Base-by-base conservation (phyloP, 2,329 filamentous ascomycete species). In the Phoma sp. region DNA sequence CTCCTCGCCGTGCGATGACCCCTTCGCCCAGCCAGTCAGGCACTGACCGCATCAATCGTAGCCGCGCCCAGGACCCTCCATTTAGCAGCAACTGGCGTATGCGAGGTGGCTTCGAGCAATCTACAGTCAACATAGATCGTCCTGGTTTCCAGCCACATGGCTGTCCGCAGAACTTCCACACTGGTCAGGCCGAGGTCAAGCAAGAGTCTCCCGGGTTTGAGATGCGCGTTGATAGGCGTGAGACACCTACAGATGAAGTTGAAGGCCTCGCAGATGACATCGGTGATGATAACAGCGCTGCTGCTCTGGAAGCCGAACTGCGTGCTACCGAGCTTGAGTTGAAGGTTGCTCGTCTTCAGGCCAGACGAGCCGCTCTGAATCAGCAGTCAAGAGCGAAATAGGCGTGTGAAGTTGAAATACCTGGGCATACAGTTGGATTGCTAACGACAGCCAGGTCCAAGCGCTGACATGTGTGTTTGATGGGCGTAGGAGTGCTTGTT, bases 151-250 rank as follows among this genome's bases (percentile, higher is more conserved):
- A 20, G 12, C 33, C 28, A n/a, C 42, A 42, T 17, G 38, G 46
- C n/a, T 42, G 32, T 14, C 21, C 37, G 1, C 25, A 40, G 7
- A n/a, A 28, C 12, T 29, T 45, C 10, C 46, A 45, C 4, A 11
- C 2, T n/a, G 30, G 15, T 2, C 45, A 32, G 1, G 14, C 37
- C 6, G 52, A 43, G 26, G 54, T 67, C 54, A 69, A 67, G 46
- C 56, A 57, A 6, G 64, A 69, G 38, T 53, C 48, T 5, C 56
- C 60, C 10, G 52, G 45, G 6, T 12, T 47, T 12, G 57, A 58
- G 15, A 26, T 56, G 10, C 33, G 28, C 4, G 20, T 38, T 9
- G 49, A 62, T 2, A 48, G 58, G 9, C 25, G 51, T 10, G 39
- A 57, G 6, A 45, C 7, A 11, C 47, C 55, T 6, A 30, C 11